Evolutionary conservation across 495 filamentous ascomycete species (phyloP).

Genomic region (Penicillium silybi): DNA sequence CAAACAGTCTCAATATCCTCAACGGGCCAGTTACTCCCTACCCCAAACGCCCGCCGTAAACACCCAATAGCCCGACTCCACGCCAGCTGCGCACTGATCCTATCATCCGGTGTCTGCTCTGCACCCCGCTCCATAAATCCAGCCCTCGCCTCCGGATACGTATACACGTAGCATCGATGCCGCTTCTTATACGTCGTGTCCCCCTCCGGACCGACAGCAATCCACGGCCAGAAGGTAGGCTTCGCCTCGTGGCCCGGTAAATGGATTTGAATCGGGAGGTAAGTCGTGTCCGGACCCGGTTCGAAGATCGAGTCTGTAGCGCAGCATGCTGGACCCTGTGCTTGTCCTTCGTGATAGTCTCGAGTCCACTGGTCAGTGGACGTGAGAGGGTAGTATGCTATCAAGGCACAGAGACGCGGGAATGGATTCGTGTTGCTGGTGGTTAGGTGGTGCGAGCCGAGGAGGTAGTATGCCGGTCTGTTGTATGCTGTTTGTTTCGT

Average conservation of each 20-base stretch:
- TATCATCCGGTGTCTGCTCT: conserved; percentile 21
- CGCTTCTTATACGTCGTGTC: conserved; percentile 37
- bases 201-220: conserved; percentile 15
- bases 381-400: conserved; percentile 55
- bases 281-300: conserved; percentile 23
- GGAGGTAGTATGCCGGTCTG: conserved; percentile 53
- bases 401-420: conserved; percentile 44
- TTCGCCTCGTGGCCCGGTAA: conserved; percentile 46
- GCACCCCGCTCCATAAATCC: conserved; percentile 49
- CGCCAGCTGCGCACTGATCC: conserved; percentile 47
- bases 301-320: conserved; percentile 35
- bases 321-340: conserved; percentile 23
- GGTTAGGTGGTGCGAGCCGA: conserved; percentile 48
- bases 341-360: conserved; percentile 2
- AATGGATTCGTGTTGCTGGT: conserved; percentile 36
- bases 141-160: conserved; percentile 41
- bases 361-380: conserved; percentile 6
- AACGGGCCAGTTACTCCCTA: conserved; percentile 39
- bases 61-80: conserved; percentile 51
- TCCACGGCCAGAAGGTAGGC: conserved; percentile 29
- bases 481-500: conserved; percentile 52
- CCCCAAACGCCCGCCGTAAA: conserved; percentile 52
- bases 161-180: conserved; percentile 42
- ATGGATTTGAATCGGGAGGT: conserved; percentile 51
- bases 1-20: conserved; percentile 56